These are phyloP conservation scores for Zygosaccharomyces kombuchaensis DNA, from an alignment of 805 yeast species.

Conservation along the genomic window DNA sequence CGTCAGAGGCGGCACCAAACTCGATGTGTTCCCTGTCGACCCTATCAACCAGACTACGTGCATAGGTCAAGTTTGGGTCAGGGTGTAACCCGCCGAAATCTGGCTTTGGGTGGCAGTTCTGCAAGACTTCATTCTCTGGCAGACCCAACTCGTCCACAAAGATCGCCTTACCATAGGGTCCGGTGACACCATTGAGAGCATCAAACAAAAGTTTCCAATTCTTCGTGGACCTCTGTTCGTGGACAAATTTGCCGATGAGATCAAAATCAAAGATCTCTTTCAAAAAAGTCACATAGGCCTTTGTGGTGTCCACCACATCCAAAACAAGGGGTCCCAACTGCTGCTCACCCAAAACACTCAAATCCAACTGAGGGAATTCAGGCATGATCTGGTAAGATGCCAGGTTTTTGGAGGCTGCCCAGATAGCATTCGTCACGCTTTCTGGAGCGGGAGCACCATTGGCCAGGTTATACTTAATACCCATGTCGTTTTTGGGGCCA, in stretches of 20 bases:
- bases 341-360: constrained; percentile 50
- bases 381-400: constrained; percentile 54
- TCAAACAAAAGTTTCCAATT: constrained; percentile 79
- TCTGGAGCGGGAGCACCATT: constrained; percentile 99
- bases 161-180: constrained; percentile 86
- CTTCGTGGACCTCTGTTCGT: constrained; percentile 42
- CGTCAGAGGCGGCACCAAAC: constrained; percentile 98
- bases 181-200: constrained; percentile 92
- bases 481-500: constrained; percentile 87
- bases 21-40: constrained; percentile 82
- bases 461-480: constrained; percentile 89
- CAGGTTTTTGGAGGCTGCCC: constrained; percentile 58
- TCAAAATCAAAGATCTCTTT: constrained; percentile 85
- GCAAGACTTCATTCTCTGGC: constrained; percentile 57
- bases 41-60: constrained; percentile 73
- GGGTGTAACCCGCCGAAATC: constrained; percentile 98
- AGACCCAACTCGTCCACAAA: constrained; percentile 83
- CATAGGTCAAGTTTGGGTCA: constrained; percentile 95
- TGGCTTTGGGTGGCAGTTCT: constrained; percentile 72
- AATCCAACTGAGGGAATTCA: constrained; percentile 61
- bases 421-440: constrained; percentile 83
- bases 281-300: constrained; percentile 72
- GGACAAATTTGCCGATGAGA: constrained; percentile 67
- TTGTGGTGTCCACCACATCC: constrained; percentile 79
- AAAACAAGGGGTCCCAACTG: constrained; percentile 59